Evolutionary conservation across 768 basidiomycete genomes (phyloP).

Genomic region (Phanerochaete carnosa): DNA sequence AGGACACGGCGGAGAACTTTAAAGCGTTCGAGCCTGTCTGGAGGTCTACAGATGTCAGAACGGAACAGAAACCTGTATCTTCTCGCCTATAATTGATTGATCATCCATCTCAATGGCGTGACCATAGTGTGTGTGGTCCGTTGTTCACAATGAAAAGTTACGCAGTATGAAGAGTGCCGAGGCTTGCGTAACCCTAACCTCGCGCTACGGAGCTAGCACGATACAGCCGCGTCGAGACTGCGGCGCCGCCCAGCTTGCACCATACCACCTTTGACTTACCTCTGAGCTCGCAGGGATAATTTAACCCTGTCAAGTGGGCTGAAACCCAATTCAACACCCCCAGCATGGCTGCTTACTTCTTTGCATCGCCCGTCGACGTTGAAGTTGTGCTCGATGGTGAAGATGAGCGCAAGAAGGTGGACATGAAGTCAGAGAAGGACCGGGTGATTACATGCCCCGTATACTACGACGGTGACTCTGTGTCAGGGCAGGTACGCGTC

Average conservation of each 20-base stretch:
- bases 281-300: neutral
- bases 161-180: too few relatives aligned
- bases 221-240: neutral
- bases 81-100: neutral
- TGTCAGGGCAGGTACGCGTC: constrained; percentile 72
- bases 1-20: neutral
- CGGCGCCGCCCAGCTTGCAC: neutral
- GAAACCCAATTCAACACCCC: neutral
- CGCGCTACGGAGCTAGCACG: neutral
- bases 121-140: too few relatives aligned
- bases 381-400: constrained; percentile 88
- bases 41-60: constrained; percentile 1
- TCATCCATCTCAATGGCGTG: too few relatives aligned
- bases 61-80: neutral
- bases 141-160: too few relatives aligned
- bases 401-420: constrained; percentile 84
- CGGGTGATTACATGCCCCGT: constrained; percentile 82
- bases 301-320: neutral
- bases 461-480: constrained; percentile 94
- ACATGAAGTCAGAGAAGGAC: constrained; percentile 88
- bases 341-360: constrained; percentile 79
- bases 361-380: constrained; percentile 86
- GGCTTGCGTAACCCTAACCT: neutral
- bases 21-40: constrained; percentile 1
- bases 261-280: neutral